Evolutionary conservation across 1,284 basidiomycete species (phyloP).

Genomic region (Anthracocystis panici-leucophaei): DNA sequence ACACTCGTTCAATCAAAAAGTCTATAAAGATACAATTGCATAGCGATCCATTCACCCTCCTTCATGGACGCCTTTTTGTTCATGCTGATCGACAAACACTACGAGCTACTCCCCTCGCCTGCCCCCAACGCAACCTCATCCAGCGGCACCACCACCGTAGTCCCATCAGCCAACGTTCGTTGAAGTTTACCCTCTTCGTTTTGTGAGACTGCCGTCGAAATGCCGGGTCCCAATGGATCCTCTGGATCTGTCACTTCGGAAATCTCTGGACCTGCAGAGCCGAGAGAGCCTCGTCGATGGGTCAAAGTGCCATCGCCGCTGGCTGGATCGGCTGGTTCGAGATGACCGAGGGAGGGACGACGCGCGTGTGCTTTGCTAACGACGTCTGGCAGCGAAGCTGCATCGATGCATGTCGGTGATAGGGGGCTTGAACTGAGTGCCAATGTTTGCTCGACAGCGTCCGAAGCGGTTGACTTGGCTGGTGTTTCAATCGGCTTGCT

Average conservation of each 20-base stretch:
- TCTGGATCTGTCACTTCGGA: slow-evolving; percentile 42
- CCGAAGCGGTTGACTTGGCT: neutral
- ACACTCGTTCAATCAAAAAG: no score
- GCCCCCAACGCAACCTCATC: slow-evolving; percentile 63
- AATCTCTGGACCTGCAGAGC: slow-evolving; percentile 33
- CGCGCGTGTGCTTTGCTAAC: slow-evolving; percentile 48
- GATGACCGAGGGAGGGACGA: slow-evolving; percentile 48
- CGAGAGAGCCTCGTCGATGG: slow-evolving; percentile 31
- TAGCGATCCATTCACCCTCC: neutral
- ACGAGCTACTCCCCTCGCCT: slow-evolving; percentile 5
- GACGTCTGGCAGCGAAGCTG: slow-evolving; percentile 23
- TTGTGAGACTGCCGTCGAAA: slow-evolving; percentile 38
- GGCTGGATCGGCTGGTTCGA: slow-evolving; percentile 26
- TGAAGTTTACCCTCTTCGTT: slow-evolving; percentile 58
- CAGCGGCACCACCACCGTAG: slow-evolving; percentile 61
- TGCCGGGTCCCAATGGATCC: slow-evolving; percentile 56
- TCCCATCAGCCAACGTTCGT: slow-evolving; percentile 61
- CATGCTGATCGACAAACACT: neutral
- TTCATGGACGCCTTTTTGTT: neutral
- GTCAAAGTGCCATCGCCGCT: neutral
- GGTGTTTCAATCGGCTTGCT: slow-evolving; percentile 24
- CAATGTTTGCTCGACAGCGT: slow-evolving; percentile 11
- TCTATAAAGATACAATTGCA: slow-evolving; percentile 1
- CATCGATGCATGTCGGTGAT: slow-evolving; percentile 14
- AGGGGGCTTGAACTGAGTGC: slow-evolving; percentile 40